Evolutionary conservation across 2,329 filamentous ascomycete genomes (phyloP).

Genomic region (Xylaria multiplex): DNA sequence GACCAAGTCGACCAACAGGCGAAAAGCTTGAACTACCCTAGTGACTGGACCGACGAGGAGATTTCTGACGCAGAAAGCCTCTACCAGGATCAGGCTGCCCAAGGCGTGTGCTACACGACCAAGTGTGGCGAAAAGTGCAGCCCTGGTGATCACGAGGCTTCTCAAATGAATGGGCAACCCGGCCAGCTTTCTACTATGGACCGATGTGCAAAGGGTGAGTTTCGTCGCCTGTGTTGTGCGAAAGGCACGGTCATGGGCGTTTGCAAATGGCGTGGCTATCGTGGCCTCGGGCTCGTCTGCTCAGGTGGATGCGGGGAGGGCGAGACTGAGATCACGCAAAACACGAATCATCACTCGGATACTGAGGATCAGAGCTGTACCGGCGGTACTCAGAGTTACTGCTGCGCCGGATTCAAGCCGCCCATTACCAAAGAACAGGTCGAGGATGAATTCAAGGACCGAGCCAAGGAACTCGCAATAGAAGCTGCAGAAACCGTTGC

Average conservation of each 20-base stretch:
- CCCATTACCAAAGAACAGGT: no score
- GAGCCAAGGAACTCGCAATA: no score
- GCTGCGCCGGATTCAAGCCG: slow-evolving; percentile 11
- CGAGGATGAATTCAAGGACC: no score
- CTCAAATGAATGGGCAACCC: slow-evolving; percentile 15
- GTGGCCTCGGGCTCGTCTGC: not conserved
- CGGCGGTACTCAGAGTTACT: slow-evolving; percentile 11
- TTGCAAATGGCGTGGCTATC: slow-evolving; percentile 16
- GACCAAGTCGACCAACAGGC: slow-evolving; percentile 8
- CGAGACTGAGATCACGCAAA: not conserved
- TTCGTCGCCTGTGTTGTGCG: slow-evolving; percentile 5
- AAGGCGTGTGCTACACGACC: not conserved
- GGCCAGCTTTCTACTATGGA: not conserved
- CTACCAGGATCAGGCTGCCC: not conserved
- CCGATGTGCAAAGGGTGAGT: not conserved
- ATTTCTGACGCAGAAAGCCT: not conserved
- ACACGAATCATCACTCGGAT: slow-evolving; percentile 4
- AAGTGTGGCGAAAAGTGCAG: not conserved
- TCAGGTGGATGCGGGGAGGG: slow-evolving; percentile 1
- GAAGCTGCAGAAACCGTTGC: no score
- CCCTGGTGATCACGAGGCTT: not conserved
- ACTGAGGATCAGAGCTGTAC: slow-evolving; percentile 10
- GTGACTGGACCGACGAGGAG: no score
- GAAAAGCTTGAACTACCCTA: not conserved
- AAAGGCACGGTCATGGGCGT: not conserved